A percentile compares a stretch with the other conserved stretches of the same genome.
These are phyloP conservation scores for Mycena kentingensis DNA, from an alignment of 768 basidiomycete genomes.

Conservation along the genomic window DNA sequence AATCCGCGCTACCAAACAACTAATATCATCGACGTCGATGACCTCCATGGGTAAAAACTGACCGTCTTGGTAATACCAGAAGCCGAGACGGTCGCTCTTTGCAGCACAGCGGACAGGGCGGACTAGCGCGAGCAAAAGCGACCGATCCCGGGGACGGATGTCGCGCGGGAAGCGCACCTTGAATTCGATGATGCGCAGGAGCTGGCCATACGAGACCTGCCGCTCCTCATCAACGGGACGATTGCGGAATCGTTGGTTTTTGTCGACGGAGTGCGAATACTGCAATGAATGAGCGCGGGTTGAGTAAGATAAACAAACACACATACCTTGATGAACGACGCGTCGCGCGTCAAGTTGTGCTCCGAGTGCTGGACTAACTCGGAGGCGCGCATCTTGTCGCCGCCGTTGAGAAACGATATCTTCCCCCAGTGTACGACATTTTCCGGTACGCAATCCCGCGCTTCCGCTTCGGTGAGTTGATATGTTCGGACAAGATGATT, in stretches of 20 bases:
- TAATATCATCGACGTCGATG: slow-evolving; percentile 16
- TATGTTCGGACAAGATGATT: background rate
- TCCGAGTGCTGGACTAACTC: background rate
- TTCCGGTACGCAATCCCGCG: background rate
- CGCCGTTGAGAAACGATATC: background rate
- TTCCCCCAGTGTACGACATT: slow-evolving; percentile 5
- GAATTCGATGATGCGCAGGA: slow-evolving; percentile 1
- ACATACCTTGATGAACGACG: slow-evolving; percentile 5
- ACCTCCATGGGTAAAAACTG: slow-evolving; percentile 9
- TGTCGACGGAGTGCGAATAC: background rate
- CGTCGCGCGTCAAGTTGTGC: slow-evolving; percentile 6
- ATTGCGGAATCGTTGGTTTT: background rate
- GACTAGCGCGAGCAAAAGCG: background rate
- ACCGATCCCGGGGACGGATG: background rate
- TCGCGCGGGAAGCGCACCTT: background rate
- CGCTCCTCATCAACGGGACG: background rate
- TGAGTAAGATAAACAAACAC: background rate
- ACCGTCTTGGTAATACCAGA: slow-evolving; percentile 1
- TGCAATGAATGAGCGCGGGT: background rate
- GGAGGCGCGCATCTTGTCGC: background rate
- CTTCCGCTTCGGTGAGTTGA: background rate
- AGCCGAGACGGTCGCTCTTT: background rate
- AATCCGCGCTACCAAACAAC: slow-evolving; percentile 14
- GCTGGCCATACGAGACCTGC: background rate
- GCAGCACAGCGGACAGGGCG: background rate